A percentile compares a stretch with the other conserved stretches of the same genome.
These are phyloP conservation scores for Pseudozyma pruni DNA, from an alignment of 1,284 basidiomycete genomes.

Conservation along the genomic window DNA sequence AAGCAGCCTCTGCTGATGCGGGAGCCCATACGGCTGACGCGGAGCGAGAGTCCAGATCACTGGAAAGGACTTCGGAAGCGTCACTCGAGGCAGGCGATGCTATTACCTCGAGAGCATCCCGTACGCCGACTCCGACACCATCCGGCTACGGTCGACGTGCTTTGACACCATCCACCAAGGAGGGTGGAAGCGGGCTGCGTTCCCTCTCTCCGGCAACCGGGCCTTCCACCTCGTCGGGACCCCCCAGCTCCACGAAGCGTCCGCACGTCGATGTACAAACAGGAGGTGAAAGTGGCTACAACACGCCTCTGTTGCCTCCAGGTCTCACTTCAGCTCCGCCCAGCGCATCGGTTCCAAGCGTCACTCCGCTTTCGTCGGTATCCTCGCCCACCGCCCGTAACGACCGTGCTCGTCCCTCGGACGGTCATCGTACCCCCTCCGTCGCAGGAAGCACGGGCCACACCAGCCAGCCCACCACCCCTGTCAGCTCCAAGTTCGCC, in stretches of 20 bases:
- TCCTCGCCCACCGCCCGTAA: constrained; percentile 15
- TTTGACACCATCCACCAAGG: constrained; percentile 44
- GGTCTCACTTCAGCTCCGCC: constrained; percentile 48
- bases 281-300: constrained; percentile 51
- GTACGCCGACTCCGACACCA: constrained; percentile 54
- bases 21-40: constrained; percentile 15
- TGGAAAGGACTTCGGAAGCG: constrained; percentile 7
- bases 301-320: constrained; percentile 52
- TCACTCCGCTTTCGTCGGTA: constrained; percentile 27
- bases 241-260: constrained; percentile 32
- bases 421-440: constrained; percentile 7
- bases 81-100: constrained; percentile 2
- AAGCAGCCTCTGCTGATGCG: neutral
- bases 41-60: constrained; percentile 25
- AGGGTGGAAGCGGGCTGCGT: constrained; percentile 16
- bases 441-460: constrained; percentile 6
- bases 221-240: constrained; percentile 34
- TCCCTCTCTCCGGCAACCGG: constrained; percentile 35
- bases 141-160: constrained; percentile 30
- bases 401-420: constrained; percentile 7
- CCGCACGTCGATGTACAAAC: constrained; percentile 49
- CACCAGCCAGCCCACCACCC: constrained; percentile 33
- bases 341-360: constrained; percentile 33
- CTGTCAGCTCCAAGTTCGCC: constrained; percentile 20
- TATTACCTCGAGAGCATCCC: constrained; percentile 17